Evolutionary conservation across 2,329 filamentous ascomycete genomes (phyloP).

Genomic region (Fusarium tuaranense): DNA sequence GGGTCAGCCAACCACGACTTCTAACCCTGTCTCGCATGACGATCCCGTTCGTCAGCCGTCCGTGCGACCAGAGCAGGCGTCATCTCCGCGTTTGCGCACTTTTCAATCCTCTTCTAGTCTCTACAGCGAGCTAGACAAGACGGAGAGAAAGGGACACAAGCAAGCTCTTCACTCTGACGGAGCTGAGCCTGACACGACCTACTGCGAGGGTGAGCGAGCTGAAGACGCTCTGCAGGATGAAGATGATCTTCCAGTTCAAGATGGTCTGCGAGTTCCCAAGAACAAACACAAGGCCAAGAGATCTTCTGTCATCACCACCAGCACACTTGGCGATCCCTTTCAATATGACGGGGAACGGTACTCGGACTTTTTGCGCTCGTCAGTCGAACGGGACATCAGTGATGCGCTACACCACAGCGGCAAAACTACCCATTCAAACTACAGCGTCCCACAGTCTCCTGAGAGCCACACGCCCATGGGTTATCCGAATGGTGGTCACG

Average conservation of each 20-base stretch:
- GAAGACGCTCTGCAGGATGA: background rate
- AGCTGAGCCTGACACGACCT: background rate
- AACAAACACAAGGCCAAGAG: slow-evolving; percentile 25
- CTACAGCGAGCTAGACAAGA: slow-evolving; percentile 39
- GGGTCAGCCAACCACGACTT: slow-evolving; percentile 18
- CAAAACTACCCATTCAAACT: slow-evolving; percentile 33
- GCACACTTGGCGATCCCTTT: slow-evolving; percentile 57
- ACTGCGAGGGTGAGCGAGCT: background rate
- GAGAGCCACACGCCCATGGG: slow-evolving; percentile 10
- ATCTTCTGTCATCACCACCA: slow-evolving; percentile 49
- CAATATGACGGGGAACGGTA: slow-evolving; percentile 57
- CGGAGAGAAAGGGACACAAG: slow-evolving; percentile 6
- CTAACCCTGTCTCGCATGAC: slow-evolving; percentile 25
- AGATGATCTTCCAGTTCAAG: background rate
- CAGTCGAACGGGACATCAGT: slow-evolving; percentile 58
- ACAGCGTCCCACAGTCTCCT: background rate
- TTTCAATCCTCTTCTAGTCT: slow-evolving; percentile 46
- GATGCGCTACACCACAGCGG: slow-evolving; percentile 50
- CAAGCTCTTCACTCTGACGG: slow-evolving; percentile 4
- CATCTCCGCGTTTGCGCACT: slow-evolving; percentile 35
- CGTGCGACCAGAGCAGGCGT: slow-evolving; percentile 15
- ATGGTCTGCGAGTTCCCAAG: background rate
- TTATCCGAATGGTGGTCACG: slow-evolving; percentile 10
- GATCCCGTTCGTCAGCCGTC: slow-evolving; percentile 20
- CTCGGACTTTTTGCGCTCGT: slow-evolving; percentile 51